phyloP scores from a whole-genome alignment of 2,329 filamentous ascomycete species.

The Diplodia corticola region DNA sequence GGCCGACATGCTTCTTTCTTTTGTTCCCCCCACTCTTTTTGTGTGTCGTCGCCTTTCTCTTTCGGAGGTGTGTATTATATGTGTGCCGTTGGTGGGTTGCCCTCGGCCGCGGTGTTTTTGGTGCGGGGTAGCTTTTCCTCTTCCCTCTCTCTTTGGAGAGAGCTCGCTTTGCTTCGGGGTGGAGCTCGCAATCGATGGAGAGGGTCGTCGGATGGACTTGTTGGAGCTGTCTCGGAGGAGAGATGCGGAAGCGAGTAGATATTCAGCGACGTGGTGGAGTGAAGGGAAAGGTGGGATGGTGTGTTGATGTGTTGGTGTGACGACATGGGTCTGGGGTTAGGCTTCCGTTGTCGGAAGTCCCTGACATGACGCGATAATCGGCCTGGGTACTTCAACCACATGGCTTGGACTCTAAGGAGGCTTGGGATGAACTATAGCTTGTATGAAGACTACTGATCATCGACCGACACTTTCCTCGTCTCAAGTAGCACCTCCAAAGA shows the following conservation, averaged over 20 bases:
- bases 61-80: too few relatives aligned
- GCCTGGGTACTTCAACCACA: too few relatives aligned
- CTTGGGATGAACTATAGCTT: too few relatives aligned
- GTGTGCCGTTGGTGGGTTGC: too few relatives aligned
- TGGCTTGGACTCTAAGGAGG: too few relatives aligned
- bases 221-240: not conserved
- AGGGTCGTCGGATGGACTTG: not conserved
- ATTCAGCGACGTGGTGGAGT: not conserved
- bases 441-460: too few relatives aligned
- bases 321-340: constrained; percentile 15
- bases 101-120: not conserved
- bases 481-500: too few relatives aligned
- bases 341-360: constrained; percentile 9
- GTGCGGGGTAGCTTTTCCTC: not conserved
- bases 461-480: too few relatives aligned
- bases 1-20: too few relatives aligned
- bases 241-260: not conserved
- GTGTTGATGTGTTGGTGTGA: constrained; percentile 9
- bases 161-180: not conserved
- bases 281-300: constrained; percentile 14
- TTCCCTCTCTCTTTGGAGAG: not conserved
- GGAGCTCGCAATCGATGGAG: not conserved
- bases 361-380: not conserved
- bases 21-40: too few relatives aligned
- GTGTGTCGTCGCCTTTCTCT: too few relatives aligned